These are phyloP conservation scores for Taiwanofungus camphoratus DNA, from an alignment of 1,284 basidiomycete species.

Conservation along the genomic window DNA sequence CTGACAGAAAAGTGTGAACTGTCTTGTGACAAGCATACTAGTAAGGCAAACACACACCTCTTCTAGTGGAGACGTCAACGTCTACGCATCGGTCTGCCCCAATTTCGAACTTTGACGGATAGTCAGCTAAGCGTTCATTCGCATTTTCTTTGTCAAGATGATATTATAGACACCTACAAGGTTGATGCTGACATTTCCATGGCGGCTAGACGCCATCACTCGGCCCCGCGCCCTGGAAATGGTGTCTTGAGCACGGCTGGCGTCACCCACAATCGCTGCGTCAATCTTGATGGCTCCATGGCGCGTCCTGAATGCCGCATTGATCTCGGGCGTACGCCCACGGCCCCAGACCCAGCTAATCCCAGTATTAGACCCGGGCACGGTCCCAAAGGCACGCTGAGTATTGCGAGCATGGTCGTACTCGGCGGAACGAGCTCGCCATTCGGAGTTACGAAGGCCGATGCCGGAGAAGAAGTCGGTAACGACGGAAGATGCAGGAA, in stretches of 20 bases:
- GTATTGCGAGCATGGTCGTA: constrained; percentile 5
- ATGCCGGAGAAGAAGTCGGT: constrained; percentile 13
- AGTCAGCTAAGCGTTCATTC: not conserved
- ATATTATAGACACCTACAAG: constrained; percentile 15
- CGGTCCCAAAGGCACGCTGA: constrained; percentile 4
- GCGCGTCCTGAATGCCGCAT: constrained; percentile 25
- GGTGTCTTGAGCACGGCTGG: not conserved
- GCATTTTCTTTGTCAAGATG: not conserved
- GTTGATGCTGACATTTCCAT: constrained; percentile 23
- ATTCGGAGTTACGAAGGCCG: not conserved
- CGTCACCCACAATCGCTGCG: constrained; percentile 11
- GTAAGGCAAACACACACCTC: constrained; percentile 14
- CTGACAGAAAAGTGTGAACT: constrained; percentile 7
- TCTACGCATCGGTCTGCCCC: constrained; percentile 22
- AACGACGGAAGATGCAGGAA: constrained; percentile 2
- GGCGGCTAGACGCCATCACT: constrained; percentile 18
- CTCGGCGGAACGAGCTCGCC: not conserved
- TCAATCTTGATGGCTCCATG: constrained; percentile 22
- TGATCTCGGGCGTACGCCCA: constrained; percentile 10
- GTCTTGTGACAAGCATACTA: not conserved
- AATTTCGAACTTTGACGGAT: constrained; percentile 18
- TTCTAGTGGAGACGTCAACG: constrained; percentile 21
- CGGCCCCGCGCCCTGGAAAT: constrained; percentile 12
- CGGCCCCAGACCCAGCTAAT: not conserved
- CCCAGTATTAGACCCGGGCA: constrained; percentile 1